Evolutionary conservation across 2,329 filamentous ascomycete genomes (phyloP).

Genomic region (Fusarium pseudonygamai): DNA sequence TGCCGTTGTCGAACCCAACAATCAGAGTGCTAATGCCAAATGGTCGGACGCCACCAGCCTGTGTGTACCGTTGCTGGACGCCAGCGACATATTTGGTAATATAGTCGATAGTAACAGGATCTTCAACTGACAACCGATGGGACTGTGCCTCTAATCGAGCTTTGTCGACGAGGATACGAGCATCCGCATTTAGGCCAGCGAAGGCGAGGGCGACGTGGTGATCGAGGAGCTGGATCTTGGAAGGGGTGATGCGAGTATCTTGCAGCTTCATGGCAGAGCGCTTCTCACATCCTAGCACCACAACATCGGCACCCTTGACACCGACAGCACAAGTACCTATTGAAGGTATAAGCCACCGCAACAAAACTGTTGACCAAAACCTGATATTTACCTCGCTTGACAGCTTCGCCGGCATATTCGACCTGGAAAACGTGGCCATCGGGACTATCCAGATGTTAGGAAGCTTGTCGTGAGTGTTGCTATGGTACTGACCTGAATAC

Average conservation of each 20-base stretch:
- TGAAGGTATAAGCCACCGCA: constrained; percentile 27
- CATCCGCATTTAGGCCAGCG: constrained; percentile 96
- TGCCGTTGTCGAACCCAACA: constrained; percentile 96
- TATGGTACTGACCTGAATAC: constrained; percentile 78
- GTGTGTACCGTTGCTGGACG: constrained; percentile 98
- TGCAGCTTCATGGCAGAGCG: constrained; percentile 99
- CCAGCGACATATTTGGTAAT: constrained; percentile 99
- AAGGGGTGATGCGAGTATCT: constrained; percentile 98
- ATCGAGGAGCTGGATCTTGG: constrained; percentile 97
- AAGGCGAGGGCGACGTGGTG: constrained; percentile 97
- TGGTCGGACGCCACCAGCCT: constrained; percentile 97
- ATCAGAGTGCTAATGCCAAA: constrained; percentile 98
- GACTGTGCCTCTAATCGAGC: constrained; percentile 96
- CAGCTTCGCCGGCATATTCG: constrained; percentile 98
- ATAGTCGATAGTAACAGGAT: constrained; percentile 98
- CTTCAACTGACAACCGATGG: constrained; percentile 95
- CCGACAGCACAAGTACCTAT: constrained; percentile 96
- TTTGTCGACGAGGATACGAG: constrained; percentile 97
- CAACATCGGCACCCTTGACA: constrained; percentile 93
- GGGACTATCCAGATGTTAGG: constrained; percentile 74
- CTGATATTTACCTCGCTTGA: constrained; percentile 83
- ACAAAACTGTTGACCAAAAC: neutral
- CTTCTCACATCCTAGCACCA: constrained; percentile 98
- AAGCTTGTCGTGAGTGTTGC: neutral
- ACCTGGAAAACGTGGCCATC: constrained; percentile 99